Evolutionary conservation across 495 filamentous ascomycete species (phyloP).

Genomic region (Penicillium parvum): DNA sequence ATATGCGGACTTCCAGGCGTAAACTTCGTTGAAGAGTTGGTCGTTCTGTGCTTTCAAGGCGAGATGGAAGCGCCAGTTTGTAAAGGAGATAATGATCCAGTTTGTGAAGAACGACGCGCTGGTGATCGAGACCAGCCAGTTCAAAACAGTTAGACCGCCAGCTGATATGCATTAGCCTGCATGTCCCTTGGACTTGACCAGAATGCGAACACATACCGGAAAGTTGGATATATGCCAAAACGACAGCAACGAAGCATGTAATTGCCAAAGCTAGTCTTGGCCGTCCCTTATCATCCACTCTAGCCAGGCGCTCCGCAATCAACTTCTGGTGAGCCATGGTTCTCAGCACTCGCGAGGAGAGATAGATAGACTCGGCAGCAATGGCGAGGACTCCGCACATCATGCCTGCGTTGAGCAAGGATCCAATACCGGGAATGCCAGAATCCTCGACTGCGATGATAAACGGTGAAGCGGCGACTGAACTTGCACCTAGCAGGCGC

Average conservation of each 20-base stretch:
- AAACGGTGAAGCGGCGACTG: constrained; percentile 30
- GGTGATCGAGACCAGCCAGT: constrained; percentile 27
- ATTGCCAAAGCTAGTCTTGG: constrained; percentile 19
- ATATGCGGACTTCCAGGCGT: constrained; percentile 23
- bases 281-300: constrained; percentile 23
- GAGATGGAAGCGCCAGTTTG: constrained; percentile 25
- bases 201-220: constrained; percentile 3
- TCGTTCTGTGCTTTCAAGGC: constrained; percentile 29
- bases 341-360: constrained; percentile 26
- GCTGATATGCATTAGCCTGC: neutral
- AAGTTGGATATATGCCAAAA: constrained; percentile 28
- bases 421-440: constrained; percentile 22
- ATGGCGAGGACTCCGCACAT: constrained; percentile 28
- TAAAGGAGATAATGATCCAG: constrained; percentile 29
- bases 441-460: constrained; percentile 29
- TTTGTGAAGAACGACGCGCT: constrained; percentile 28
- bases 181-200: constrained; percentile 4
- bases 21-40: constrained; percentile 16
- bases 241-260: constrained; percentile 16
- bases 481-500: constrained; percentile 15
- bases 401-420: constrained; percentile 29
- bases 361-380: constrained; percentile 25
- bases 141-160: constrained; percentile 6
- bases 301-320: constrained; percentile 15
- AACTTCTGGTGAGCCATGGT: constrained; percentile 27